A percentile compares a stretch with the other conserved stretches of the same genome.
Evolutionary conservation across 345 rosid species (phyloP).

Genomic region (Hevea brasiliensis): DNA sequence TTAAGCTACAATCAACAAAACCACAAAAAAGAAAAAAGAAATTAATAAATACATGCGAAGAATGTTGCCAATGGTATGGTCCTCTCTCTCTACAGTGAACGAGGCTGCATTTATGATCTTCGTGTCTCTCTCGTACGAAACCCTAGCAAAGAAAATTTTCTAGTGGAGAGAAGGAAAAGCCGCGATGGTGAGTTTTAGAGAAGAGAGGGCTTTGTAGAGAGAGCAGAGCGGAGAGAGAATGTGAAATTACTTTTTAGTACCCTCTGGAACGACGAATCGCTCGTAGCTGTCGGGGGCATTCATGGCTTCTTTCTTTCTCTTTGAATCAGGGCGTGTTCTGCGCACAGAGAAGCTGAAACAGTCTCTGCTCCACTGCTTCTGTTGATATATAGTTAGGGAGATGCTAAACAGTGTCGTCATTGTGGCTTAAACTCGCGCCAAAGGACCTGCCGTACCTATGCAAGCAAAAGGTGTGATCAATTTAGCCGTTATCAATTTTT

Average conservation of each 20-base stretch:
- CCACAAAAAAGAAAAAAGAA: not conserved
- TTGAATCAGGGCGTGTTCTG: no score
- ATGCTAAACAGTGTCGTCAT: no score
- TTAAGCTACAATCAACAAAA: not conserved
- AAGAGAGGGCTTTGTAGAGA: not conserved
- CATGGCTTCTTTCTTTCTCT: slow-evolving; percentile 42
- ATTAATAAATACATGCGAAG: slow-evolving; percentile 56
- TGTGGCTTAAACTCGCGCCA: no score
- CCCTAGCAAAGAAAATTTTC: no score
- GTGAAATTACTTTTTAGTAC: slow-evolving; percentile 64
- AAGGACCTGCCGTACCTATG: no score
- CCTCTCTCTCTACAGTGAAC: slow-evolving; percentile 81
- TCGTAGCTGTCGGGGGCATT: slow-evolving; percentile 91
- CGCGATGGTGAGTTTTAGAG: not conserved
- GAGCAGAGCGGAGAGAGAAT: not conserved
- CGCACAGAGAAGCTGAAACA: no score
- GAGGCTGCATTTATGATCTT: slow-evolving; percentile 90
- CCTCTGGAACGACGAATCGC: slow-evolving; percentile 90
- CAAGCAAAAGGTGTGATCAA: no score
- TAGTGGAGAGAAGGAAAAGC: no score
- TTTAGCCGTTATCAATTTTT: no score
- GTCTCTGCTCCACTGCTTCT: no score
- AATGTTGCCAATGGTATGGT: slow-evolving; percentile 86
- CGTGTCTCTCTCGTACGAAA: slow-evolving; percentile 85
- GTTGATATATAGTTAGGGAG: no score